Base-by-base conservation (phyloP, 441 rosid species). In the Breynia disticha region DNA sequence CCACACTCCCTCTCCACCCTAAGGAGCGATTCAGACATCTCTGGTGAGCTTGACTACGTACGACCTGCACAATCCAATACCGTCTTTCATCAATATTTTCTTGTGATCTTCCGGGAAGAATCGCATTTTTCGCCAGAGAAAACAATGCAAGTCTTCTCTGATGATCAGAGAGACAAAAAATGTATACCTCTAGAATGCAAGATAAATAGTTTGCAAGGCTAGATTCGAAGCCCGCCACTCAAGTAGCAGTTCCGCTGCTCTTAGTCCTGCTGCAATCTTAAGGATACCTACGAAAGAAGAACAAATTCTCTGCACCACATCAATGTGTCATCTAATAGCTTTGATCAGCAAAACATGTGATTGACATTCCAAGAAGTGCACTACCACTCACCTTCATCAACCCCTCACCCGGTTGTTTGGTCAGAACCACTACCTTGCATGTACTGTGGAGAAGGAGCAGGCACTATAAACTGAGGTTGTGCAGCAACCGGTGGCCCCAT, bases 171-270 rank as follows among this genome's bases (percentile, higher is more conserved):
- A 7, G 12, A 10, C 10, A 16, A 57, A 54, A 13, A 20, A 19
- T 49, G 7, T 52, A 21, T 76, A 87, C 96, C 97, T 85, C 82
- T 84, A 87, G 81, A 87, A 90, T 76, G 85, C 80, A 71, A 79
- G 69, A 62, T 69, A 68, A 72, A 65, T 71, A 76, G 80, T 66
- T 76, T 73, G 87, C 90, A 78, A 80, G 95, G 91, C 84, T 82
- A 85, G 80, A 84, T 76, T 65, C 62, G 80, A 81, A 84, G 86
- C 82, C 76, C 76, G 83, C 90, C 78, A 79, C 88, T 78, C 72
- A 62, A 65, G 84, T 81, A 84, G 95, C 90, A 80, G 79, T 71
- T 72, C 83, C 75, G 67, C 84, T 80, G 87, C 79, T 77, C 80
- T 74, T 79, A 75, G 81, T 74, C 83, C 79, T 78, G 84, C 89